Conservation (phyloP, 2,329 filamentous ascomycete species). For the Trichoderma oligosporum region DNA sequence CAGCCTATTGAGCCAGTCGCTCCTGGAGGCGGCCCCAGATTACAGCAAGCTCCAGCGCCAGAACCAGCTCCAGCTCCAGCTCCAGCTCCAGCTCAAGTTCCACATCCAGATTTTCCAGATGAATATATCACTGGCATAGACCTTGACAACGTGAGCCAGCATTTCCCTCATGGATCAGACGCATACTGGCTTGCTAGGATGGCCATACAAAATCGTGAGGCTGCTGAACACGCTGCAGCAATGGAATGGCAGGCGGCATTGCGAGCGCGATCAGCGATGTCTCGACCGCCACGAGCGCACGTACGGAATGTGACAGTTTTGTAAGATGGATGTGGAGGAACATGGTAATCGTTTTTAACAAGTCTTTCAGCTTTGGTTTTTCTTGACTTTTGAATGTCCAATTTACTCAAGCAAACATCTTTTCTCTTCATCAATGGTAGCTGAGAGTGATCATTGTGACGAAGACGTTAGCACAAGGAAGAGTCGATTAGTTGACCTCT, state of each 20-base stretch:
- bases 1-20: background rate
- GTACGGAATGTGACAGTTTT: background rate
- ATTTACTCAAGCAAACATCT: no score
- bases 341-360: no score
- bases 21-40: background rate
- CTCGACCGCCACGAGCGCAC: background rate
- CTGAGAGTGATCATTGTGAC: no score
- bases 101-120: background rate
- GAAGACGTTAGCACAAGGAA: no score
- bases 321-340: background rate
- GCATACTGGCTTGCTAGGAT: conserved; percentile 6
- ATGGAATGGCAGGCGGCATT: background rate
- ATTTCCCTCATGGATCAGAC: background rate
- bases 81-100: background rate
- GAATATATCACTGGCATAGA: background rate
- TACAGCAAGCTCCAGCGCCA: background rate
- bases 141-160: conserved; percentile 1
- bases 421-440: no score
- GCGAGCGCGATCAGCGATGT: background rate
- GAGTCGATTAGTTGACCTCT: no score
- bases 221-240: background rate
- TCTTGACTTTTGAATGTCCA: no score
- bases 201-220: conserved; percentile 1
- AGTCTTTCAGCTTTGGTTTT: no score
- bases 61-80: background rate